Evolutionary conservation across 768 basidiomycete genomes (phyloP).

Genomic region (Tubosaeta brunneosetosa): DNA sequence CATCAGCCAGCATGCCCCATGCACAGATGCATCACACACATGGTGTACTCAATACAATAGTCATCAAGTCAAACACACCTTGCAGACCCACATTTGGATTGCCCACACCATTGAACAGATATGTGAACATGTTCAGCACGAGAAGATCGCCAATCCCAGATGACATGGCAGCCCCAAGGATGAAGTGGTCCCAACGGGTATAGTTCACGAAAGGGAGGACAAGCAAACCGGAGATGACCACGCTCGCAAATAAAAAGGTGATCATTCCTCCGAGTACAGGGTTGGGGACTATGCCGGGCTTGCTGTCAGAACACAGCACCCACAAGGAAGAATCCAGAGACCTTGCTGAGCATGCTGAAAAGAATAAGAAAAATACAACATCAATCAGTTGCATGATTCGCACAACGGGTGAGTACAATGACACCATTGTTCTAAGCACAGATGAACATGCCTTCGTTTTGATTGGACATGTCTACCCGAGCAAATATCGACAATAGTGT

Average conservation of each 20-base stretch:
- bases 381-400: conserved; percentile 71
- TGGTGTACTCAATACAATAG: conserved; percentile 44
- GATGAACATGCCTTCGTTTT: background rate
- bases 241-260: conserved; percentile 79
- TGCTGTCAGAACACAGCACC: conserved; percentile 31
- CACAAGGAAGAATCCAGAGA: conserved; percentile 35
- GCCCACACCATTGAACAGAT: conserved; percentile 62
- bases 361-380: conserved; percentile 77
- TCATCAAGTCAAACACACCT: conserved; percentile 73
- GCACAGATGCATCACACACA: too few relatives aligned
- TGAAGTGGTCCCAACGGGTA: conserved; percentile 61
- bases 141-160: conserved; percentile 72
- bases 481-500: conserved; percentile 78
- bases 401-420: conserved; percentile 80
- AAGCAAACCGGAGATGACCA: conserved; percentile 64
- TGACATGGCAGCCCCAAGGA: conserved; percentile 63
- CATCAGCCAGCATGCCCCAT: too few relatives aligned
- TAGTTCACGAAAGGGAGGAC: conserved; percentile 60
- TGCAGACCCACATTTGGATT: conserved; percentile 50
- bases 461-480: conserved; percentile 33
- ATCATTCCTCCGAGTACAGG: conserved; percentile 82
- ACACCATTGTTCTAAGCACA: conserved; percentile 65
- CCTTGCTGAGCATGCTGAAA: conserved; percentile 74
- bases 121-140: conserved; percentile 57
- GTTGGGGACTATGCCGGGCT: conserved; percentile 51